Evolutionary conservation across 345 rosid species (phyloP).

Genomic region (Citrus glauca): DNA sequence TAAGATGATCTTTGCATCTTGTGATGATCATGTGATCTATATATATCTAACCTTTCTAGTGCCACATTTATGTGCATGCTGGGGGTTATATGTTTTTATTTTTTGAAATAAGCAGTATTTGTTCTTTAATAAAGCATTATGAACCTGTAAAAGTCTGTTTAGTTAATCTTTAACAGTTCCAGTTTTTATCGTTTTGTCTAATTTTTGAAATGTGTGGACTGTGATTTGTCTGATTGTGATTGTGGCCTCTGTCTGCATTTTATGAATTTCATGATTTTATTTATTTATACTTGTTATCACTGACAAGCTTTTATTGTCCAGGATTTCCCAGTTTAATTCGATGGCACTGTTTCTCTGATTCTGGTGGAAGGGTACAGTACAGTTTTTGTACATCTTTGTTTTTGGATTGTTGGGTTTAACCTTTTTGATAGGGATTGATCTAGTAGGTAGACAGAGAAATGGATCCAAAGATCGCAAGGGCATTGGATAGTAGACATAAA

Average conservation of each 20-base stretch:
- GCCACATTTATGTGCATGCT: background rate
- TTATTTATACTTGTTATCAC: background rate
- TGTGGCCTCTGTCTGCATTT: background rate
- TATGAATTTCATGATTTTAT: background rate
- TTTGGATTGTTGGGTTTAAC: constrained; percentile 39
- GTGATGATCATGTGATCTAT: background rate
- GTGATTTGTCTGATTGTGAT: background rate
- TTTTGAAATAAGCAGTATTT: background rate
- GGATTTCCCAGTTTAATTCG: constrained; percentile 26
- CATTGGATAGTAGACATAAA: constrained; percentile 43
- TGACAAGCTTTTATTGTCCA: constrained; percentile 20
- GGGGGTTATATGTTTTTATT: background rate
- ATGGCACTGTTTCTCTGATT: constrained; percentile 37
- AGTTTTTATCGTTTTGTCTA: background rate
- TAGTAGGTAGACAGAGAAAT: constrained; percentile 49
- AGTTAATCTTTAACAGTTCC: background rate
- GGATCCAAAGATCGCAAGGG: constrained; percentile 59
- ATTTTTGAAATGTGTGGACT: background rate
- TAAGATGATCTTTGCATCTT: background rate
- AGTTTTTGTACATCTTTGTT: constrained; percentile 25
- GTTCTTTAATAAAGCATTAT: background rate
- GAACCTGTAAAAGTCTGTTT: background rate
- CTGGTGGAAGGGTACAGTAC: constrained; percentile 30
- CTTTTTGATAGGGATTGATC: constrained; percentile 46
- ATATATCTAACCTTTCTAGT: background rate